Conservation (phyloP, 2,329 filamentous ascomycete species). For the Arthrobotrys entomopaga region DNA sequence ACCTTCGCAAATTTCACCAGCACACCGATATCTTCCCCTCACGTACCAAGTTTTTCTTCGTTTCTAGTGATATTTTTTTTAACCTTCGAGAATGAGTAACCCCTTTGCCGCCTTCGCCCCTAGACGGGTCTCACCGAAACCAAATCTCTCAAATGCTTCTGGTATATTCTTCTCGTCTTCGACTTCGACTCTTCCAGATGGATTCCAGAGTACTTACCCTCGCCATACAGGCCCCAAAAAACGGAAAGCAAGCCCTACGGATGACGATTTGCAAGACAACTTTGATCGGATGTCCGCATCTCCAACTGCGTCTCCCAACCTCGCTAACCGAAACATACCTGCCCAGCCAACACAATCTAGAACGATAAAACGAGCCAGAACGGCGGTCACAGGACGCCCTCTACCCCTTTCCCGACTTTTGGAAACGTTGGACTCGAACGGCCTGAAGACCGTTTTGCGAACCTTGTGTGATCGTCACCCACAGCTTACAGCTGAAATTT, state of each 20-base stretch:
- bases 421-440: slow-evolving; percentile 87
- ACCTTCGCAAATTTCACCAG: slow-evolving; percentile 4
- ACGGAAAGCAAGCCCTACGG: slow-evolving; percentile 43
- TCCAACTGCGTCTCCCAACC: slow-evolving; percentile 81
- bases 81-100: slow-evolving; percentile 38
- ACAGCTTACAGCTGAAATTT: slow-evolving; percentile 83
- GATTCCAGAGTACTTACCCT: not conserved
- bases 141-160: not conserved
- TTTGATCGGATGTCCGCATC: slow-evolving; percentile 92
- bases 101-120: slow-evolving; percentile 37
- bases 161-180: not conserved
- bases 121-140: slow-evolving; percentile 47
- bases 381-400: slow-evolving; percentile 75
- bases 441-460: slow-evolving; percentile 86
- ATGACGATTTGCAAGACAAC: slow-evolving; percentile 62
- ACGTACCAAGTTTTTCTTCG: not conserved
- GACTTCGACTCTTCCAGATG: slow-evolving; percentile 1
- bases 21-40: not conserved
- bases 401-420: slow-evolving; percentile 80
- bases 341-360: slow-evolving; percentile 73
- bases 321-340: slow-evolving; percentile 74
- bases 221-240: slow-evolving; percentile 34
- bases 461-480: slow-evolving; percentile 91
- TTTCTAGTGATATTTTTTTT: not conserved
- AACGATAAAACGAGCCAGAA: slow-evolving; percentile 71